Conservation (phyloP, 139 green algal genomes). For the Choricystis sp. region DNA sequence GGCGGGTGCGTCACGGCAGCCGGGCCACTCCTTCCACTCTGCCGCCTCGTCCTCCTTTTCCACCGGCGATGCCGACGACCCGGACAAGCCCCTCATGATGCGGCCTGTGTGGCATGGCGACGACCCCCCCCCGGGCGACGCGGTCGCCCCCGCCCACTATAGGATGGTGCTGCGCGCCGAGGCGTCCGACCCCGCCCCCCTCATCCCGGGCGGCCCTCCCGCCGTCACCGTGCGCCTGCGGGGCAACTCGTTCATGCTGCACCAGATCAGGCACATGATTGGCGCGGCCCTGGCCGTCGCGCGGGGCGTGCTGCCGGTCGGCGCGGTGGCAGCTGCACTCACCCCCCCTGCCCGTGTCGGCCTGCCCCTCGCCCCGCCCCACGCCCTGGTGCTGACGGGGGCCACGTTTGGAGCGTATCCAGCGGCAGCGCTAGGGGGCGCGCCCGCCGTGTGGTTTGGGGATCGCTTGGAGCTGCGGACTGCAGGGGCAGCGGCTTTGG, state of each 20-base stretch:
- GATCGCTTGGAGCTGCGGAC: conserved; percentile 18
- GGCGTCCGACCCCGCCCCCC: conserved; percentile 18
- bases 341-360: conserved; percentile 21
- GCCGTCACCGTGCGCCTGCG: conserved; percentile 30
- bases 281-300: conserved; percentile 45
- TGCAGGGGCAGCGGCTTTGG: conserved; percentile 10
- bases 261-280: conserved; percentile 69
- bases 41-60: too few species aligned
- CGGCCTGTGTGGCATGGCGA: background rate
- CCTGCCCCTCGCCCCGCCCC: conserved; percentile 50
- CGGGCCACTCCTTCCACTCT: background rate
- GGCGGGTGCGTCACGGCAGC: background rate
- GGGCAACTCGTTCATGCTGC: conserved; percentile 57
- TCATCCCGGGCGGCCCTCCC: conserved; percentile 31
- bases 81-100: background rate
- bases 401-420: conserved; percentile 23
- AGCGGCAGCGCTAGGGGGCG: conserved; percentile 5
- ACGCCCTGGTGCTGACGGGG: conserved; percentile 48
- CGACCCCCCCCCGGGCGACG: conserved; percentile 7
- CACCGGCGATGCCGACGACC: background rate
- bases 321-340: conserved; percentile 33
- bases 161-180: conserved; percentile 17
- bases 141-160: conserved; percentile 23
- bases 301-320: conserved; percentile 34
- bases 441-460: conserved; percentile 5